A percentile compares a stretch with the other conserved stretches of the same genome.
Evolutionary conservation across 257 asterid genomes (phyloP).

Genomic region (Cynanchum wilfordii): DNA sequence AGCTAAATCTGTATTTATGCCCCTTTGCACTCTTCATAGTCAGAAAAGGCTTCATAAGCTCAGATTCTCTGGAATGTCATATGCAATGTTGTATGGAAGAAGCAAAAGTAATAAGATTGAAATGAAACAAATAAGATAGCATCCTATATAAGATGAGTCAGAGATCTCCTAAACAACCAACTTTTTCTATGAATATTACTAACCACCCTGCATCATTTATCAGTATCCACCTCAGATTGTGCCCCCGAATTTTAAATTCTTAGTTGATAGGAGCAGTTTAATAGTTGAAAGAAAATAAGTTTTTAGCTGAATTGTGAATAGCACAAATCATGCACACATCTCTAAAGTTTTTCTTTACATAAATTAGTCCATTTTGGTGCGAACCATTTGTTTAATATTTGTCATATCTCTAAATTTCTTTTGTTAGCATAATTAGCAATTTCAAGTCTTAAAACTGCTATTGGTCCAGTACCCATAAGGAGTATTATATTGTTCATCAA

Average conservation of each 20-base stretch:
- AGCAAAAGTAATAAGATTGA: neutral
- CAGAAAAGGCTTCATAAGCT: neutral
- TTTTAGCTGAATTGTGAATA: neutral
- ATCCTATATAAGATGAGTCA: neutral
- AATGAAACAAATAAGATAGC: neutral
- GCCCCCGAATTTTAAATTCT: neutral
- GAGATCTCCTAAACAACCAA: neutral
- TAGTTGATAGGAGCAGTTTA: neutral
- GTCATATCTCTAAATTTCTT: too few species aligned
- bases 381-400: too few species aligned
- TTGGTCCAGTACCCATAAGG: too few species aligned
- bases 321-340: too few species aligned
- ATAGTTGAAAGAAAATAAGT: neutral
- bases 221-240: neutral
- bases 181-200: neutral
- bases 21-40: neutral
- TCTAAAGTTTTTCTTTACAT: too few species aligned
- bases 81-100: neutral
- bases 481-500: too few species aligned
- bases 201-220: neutral
- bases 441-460: too few species aligned
- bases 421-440: too few species aligned
- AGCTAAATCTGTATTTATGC: neutral
- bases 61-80: neutral
- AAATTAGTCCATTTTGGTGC: too few species aligned